Evolutionary conservation across 257 asterid species (phyloP).

Genomic region (Scutellaria minor): DNA sequence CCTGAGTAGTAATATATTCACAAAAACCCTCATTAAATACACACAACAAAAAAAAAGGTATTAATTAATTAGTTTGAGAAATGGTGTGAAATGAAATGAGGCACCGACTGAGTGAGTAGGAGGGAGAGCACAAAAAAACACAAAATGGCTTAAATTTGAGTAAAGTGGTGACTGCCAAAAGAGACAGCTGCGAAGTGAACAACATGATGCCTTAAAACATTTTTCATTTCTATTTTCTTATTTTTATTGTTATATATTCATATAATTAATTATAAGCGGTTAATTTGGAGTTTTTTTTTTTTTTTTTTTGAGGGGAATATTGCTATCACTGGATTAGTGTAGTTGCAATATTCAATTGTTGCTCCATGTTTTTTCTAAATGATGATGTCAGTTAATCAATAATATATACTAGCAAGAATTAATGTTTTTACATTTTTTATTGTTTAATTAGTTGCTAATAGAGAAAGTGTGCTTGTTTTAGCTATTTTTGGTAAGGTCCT

Average conservation of each 20-base stretch:
- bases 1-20: too few species aligned
- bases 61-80: not conserved
- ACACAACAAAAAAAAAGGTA: not conserved
- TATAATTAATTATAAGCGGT: too few species aligned
- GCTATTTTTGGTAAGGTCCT: slow-evolving; percentile 24
- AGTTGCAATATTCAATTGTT: not conserved
- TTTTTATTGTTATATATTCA: not conserved
- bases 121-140: slow-evolving; percentile 36
- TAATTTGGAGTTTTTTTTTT: not conserved
- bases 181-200: slow-evolving; percentile 38
- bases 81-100: too few species aligned
- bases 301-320: slow-evolving; percentile 4
- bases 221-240: not conserved
- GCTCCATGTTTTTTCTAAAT: too few species aligned
- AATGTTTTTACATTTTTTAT: not conserved
- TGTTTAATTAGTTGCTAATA: not conserved
- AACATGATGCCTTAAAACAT: slow-evolving; percentile 33
- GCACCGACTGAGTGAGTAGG: slow-evolving; percentile 31
- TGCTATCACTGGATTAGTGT: slow-evolving; percentile 14
- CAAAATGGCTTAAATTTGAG: slow-evolving; percentile 23
- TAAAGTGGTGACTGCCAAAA: slow-evolving; percentile 33
- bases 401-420: not conserved
- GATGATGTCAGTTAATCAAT: slow-evolving; percentile 10
- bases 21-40: slow-evolving; percentile 12
- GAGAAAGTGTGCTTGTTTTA: not conserved